phyloP scores from a whole-genome alignment of 768 basidiomycete genomes.

The Gelatoporia subvermispora region DNA sequence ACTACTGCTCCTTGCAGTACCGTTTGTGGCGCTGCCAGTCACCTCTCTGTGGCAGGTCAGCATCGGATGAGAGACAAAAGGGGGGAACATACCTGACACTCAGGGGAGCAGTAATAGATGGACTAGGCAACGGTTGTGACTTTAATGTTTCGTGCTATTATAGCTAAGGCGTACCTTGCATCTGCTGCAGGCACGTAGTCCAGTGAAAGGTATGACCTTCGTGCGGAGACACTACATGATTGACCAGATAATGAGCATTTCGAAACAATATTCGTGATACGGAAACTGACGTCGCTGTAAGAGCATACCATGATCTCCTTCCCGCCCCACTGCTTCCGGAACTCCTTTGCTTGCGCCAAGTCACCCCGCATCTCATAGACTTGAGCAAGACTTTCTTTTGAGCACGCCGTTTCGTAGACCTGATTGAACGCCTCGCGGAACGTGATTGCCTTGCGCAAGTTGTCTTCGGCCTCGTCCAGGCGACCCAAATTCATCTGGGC shows the following conservation, averaged over 20 bases:
- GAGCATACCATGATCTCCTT: slow-evolving; percentile 22
- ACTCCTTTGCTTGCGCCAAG: slow-evolving; percentile 24
- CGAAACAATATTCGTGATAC: background rate
- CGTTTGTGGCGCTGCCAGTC: slow-evolving; percentile 30
- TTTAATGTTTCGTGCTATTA: background rate
- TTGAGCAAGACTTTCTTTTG: slow-evolving; percentile 33
- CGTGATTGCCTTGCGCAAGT: slow-evolving; percentile 25
- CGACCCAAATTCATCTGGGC: slow-evolving; percentile 28
- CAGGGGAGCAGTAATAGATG: slow-evolving; percentile 21
- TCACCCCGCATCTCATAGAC: slow-evolving; percentile 31
- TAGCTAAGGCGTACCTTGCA: slow-evolving; percentile 21
- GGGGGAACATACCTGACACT: slow-evolving; percentile 20
- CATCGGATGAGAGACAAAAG: background rate
- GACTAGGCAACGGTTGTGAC: slow-evolving; percentile 7
- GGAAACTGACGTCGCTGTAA: slow-evolving; percentile 18
- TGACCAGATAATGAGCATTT: background rate
- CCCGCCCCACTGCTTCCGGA: slow-evolving; percentile 20
- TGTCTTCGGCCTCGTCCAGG: slow-evolving; percentile 32
- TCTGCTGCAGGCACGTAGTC: slow-evolving; percentile 13
- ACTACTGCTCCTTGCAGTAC: slow-evolving; percentile 18
- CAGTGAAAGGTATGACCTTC: background rate
- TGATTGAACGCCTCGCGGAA: slow-evolving; percentile 17
- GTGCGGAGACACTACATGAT: background rate
- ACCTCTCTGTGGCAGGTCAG: slow-evolving; percentile 5
- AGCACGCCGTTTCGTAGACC: slow-evolving; percentile 29